These are phyloP conservation scores for Citrus trifoliata DNA, from an alignment of 345 rosid genomes.

Conservation along the genomic window DNA sequence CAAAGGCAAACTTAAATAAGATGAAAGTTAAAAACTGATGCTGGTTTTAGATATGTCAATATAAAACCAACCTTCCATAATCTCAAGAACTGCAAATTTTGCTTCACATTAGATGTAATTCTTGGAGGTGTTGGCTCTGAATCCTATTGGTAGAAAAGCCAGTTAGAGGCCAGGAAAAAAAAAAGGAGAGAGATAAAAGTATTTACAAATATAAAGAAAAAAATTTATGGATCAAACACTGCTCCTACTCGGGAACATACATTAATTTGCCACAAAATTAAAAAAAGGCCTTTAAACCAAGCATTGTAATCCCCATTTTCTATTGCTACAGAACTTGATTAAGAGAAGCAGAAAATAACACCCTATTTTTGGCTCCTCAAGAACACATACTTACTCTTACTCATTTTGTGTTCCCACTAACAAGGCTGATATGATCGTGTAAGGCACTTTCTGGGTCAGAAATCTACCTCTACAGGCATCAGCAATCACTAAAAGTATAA, in stretches of 20 bases:
- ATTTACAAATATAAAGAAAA: background rate
- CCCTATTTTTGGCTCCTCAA: background rate
- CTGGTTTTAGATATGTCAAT: background rate
- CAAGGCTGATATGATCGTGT: background rate
- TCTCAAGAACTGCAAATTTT: slow-evolving; percentile 73
- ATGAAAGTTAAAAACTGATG: background rate
- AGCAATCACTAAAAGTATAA: background rate
- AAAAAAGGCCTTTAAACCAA: background rate
- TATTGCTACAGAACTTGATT: background rate
- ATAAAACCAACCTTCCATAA: slow-evolving; percentile 63
- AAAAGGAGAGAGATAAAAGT: too few relatives aligned
- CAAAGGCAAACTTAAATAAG: slow-evolving; percentile 3
- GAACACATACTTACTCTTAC: background rate
- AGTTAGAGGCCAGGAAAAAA: background rate
- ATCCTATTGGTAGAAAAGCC: slow-evolving; percentile 36
- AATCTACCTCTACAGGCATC: background rate
- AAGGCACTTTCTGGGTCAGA: background rate
- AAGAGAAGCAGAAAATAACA: background rate
- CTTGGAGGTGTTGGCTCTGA: slow-evolving; percentile 70
- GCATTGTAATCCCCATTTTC: too few relatives aligned
- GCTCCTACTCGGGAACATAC: background rate
- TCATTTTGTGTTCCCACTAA: background rate
- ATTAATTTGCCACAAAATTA: background rate
- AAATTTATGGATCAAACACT: background rate
- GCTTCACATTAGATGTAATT: slow-evolving; percentile 90